Percentiles rank a stretch among this genome's conserved stretches.
phyloP scores from a whole-genome alignment of 1,284 basidiomycete species.

The Paramarasmius palmivorus region DNA sequence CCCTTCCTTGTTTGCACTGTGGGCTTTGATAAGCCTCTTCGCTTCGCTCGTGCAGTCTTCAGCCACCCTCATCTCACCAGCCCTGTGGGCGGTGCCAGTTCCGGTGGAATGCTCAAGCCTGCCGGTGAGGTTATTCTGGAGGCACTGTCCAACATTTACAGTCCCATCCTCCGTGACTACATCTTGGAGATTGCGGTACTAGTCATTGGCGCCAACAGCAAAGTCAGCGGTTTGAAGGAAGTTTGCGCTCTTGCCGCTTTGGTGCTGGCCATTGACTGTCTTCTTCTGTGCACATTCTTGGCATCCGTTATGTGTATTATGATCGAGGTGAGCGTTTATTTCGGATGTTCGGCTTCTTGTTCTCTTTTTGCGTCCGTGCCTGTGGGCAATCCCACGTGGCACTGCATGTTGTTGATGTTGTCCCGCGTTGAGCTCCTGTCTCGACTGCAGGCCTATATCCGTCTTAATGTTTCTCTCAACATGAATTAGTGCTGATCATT shows the following conservation, averaged over 20 bases:
- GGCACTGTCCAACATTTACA: constrained; percentile 79
- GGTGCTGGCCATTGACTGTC: constrained; percentile 83
- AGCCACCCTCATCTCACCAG: constrained; percentile 76
- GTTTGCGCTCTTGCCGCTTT: constrained; percentile 95
- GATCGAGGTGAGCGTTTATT: constrained; percentile 73
- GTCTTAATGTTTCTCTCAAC: constrained; percentile 7
- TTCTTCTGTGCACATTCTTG: constrained; percentile 90
- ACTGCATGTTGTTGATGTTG: background rate
- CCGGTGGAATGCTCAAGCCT: constrained; percentile 60
- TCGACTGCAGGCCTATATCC: constrained; percentile 63
- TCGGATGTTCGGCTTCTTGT: constrained; percentile 4
- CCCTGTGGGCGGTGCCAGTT: constrained; percentile 40
- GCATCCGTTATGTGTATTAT: constrained; percentile 89
- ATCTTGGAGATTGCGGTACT: constrained; percentile 91
- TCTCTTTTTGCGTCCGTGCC: constrained; percentile 1
- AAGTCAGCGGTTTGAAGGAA: constrained; percentile 89
- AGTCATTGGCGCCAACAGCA: constrained; percentile 83
- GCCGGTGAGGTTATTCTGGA: constrained; percentile 85
- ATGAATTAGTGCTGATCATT: constrained; percentile 3
- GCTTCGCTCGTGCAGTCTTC: constrained; percentile 90
- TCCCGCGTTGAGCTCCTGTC: background rate
- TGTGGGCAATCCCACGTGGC: background rate
- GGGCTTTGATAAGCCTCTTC: constrained; percentile 96
- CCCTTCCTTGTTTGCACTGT: constrained; percentile 98
- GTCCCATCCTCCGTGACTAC: constrained; percentile 90